Evolutionary conservation across 2,329 filamentous ascomycete genomes (phyloP).

Genomic region (Xylariaceae sp.): DNA sequence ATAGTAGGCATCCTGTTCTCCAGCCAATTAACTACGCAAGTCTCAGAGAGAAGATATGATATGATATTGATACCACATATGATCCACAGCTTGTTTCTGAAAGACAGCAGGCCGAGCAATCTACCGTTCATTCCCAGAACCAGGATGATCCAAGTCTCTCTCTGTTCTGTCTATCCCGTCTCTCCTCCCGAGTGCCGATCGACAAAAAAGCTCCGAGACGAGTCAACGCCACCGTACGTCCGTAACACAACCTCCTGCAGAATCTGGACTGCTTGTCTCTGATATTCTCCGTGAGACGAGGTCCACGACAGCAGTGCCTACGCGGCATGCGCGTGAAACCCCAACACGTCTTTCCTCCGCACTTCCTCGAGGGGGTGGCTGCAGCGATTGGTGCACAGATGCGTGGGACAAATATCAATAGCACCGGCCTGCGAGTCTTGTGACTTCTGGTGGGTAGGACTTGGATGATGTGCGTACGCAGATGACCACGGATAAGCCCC

Average conservation of each 20-base stretch:
- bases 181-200: not conserved
- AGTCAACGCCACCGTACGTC: conserved; percentile 3
- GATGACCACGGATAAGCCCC: not conserved
- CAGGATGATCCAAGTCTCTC: not conserved
- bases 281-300: conserved; percentile 8
- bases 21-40: too few relatives aligned
- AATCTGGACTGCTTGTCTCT: conserved; percentile 6
- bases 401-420: conserved; percentile 10
- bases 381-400: not conserved
- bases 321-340: conserved; percentile 1
- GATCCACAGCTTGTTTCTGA: too few relatives aligned
- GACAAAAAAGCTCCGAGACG: conserved; percentile 1
- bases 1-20: too few relatives aligned
- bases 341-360: not conserved
- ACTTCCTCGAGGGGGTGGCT: conserved; percentile 1
- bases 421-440: not conserved
- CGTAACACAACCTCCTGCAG: conserved; percentile 3
- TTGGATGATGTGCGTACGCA: not conserved
- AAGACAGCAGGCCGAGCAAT: not conserved
- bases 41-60: too few relatives aligned
- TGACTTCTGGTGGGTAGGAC: not conserved
- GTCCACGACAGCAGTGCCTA: not conserved
- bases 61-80: too few relatives aligned
- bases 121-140: not conserved
- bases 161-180: not conserved